These are phyloP conservation scores for Tuber brumale DNA, from an alignment of 495 filamentous ascomycete genomes.

Conservation along the genomic window DNA sequence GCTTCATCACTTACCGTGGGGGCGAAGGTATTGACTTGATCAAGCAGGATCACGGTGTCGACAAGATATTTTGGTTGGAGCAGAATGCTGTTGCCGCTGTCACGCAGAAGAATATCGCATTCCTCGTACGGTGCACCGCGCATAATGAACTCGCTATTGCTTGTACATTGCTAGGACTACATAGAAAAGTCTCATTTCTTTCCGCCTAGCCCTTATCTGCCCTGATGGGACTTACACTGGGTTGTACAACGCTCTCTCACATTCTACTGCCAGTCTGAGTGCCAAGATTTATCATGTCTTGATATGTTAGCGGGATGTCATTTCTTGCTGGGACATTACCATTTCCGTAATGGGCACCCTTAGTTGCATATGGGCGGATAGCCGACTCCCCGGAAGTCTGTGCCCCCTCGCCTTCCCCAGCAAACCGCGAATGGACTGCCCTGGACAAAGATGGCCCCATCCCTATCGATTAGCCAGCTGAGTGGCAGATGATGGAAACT, in stretches of 20 bases:
- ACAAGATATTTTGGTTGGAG: slow-evolving; percentile 92
- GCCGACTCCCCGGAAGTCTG: background rate
- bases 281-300: slow-evolving; percentile 53
- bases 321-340: slow-evolving; percentile 20
- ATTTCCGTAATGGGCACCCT: slow-evolving; percentile 18
- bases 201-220: background rate
- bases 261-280: slow-evolving; percentile 60
- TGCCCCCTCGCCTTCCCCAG: background rate
- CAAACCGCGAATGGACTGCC: background rate
- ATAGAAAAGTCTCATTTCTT: background rate
- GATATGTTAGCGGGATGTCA: slow-evolving; percentile 15
- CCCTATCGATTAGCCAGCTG: background rate
- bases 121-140: slow-evolving; percentile 76
- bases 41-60: slow-evolving; percentile 81
- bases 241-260: slow-evolving; percentile 55
- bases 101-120: slow-evolving; percentile 90
- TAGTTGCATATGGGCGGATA: background rate
- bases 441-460: background rate
- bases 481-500: background rate
- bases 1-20: background rate
- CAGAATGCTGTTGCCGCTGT: slow-evolving; percentile 82
- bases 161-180: slow-evolving; percentile 55
- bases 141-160: slow-evolving; percentile 75
- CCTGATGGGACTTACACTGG: slow-evolving; percentile 55
- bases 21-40: slow-evolving; percentile 33